These are phyloP conservation scores for Plantago ovata DNA, from an alignment of 257 asterid species.

Conservation along the genomic window DNA sequence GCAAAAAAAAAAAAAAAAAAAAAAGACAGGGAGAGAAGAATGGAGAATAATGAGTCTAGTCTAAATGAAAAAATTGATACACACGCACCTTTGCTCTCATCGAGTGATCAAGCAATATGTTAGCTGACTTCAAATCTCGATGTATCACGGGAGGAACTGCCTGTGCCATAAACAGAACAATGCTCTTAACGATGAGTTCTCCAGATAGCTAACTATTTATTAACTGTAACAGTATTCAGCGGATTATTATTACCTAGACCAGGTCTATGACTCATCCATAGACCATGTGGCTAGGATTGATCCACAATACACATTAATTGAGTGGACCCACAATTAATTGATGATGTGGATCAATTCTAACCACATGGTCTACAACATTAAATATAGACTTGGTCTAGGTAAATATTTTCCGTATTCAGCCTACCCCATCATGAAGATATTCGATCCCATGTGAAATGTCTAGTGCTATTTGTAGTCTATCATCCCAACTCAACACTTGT, in stretches of 20 bases:
- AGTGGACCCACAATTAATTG: too few relatives aligned
- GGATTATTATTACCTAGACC: too few relatives aligned
- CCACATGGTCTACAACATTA: too few relatives aligned
- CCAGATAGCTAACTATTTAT: constrained; percentile 11
- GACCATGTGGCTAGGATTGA: too few relatives aligned
- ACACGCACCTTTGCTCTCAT: constrained; percentile 83
- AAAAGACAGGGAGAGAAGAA: neutral
- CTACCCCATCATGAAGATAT: constrained; percentile 98
- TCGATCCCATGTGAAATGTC: constrained; percentile 95
- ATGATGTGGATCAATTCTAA: too few relatives aligned
- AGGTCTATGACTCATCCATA: too few relatives aligned
- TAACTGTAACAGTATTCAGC: constrained; percentile 13
- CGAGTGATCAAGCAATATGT: constrained; percentile 68
- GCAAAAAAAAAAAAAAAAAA: neutral
- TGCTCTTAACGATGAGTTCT: constrained; percentile 7
- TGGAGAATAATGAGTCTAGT: neutral
- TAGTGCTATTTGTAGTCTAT: constrained; percentile 81
- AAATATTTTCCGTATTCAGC: too few relatives aligned
- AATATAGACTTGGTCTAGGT: too few relatives aligned
- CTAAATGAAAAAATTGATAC: neutral
- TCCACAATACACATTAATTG: too few relatives aligned
- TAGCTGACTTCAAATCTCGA: constrained; percentile 86
- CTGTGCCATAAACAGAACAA: constrained; percentile 40
- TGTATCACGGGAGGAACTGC: constrained; percentile 95
- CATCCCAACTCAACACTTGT: constrained; percentile 76